Base-by-base conservation (phyloP, 352 stramenopile genomes). In the Pythium phragmiticola region DNA sequence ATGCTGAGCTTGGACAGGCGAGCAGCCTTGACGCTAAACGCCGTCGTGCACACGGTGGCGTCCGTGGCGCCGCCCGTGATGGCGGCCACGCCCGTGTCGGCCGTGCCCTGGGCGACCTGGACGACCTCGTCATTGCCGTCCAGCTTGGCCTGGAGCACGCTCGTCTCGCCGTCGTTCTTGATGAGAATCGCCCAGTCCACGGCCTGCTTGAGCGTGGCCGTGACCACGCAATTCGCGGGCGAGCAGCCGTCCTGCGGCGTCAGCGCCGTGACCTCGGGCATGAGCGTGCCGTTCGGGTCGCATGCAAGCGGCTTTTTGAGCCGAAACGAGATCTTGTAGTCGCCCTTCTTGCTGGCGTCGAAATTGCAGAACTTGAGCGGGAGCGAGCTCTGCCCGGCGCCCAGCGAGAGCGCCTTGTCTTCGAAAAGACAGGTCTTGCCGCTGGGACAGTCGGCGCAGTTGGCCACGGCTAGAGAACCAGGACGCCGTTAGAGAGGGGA, bases 111-210 rank as follows among this genome's bases (percentile, higher is more conserved):
- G 11, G 72, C 81, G 46, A 93, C 57, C 0, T 72, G 78, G 13
- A 87, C 84, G 3, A 67, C 45, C 17, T 88, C 76, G 8, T 67
- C 63, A n/a, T 49, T 75, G 12, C 71, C 78, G 16, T 39, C 47
- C 9, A 69, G 66, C 21, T 60, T 77, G n/a, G 79, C 84, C 17
- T 80, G 74, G 6, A 93, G 54, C 17, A 69, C 73, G 50, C 87
- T 90, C 28, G 58, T 45, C 2, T 60, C 73, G 16, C 51, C 69
- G 39, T 65, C 61, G 21, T 65, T 83, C 50, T 77, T 74, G 61
- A 89, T 65, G 6, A 72, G 77, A 51, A 90, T 63, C 19, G 82
- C 84, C 85, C 85, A 94, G 68, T 94, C 85, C 28, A 94, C 45
- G 1, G 71, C 57, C 1, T 43, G 23, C 52, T 85, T 61, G 43